Percentiles rank a stretch among this genome's conserved stretches.
These are phyloP conservation scores for Alternaria rosae DNA, from an alignment of 2,329 filamentous ascomycete genomes.

Conservation along the genomic window DNA sequence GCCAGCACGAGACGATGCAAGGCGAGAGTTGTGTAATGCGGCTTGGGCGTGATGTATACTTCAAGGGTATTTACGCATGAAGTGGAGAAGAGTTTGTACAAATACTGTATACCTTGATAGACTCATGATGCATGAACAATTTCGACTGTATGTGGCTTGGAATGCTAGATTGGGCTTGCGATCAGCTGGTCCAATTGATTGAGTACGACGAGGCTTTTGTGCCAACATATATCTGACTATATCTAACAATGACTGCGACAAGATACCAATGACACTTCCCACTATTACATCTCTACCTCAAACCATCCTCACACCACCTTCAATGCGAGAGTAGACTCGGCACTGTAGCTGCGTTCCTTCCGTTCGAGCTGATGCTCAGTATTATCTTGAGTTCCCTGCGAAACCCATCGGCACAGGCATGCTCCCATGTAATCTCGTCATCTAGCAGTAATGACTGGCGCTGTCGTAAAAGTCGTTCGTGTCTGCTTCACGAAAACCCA, in stretches of 20 bases:
- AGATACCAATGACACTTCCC: not conserved
- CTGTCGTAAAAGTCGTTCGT: not conserved
- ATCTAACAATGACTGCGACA: not conserved
- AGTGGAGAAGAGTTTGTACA: not conserved
- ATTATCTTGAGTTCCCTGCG: not conserved
- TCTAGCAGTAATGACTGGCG: not conserved
- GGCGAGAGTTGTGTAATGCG: not conserved
- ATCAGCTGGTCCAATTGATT: not conserved
- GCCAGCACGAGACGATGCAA: too few relatives aligned
- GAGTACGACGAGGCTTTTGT: not conserved
- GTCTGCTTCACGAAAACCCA: constrained; percentile 33
- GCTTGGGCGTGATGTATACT: not conserved
- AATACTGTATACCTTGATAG: not conserved
- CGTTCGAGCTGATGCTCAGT: not conserved
- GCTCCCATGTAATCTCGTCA: not conserved
- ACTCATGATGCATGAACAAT: not conserved
- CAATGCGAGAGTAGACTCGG: not conserved
- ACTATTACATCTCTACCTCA: not conserved
- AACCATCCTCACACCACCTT: not conserved
- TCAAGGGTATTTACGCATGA: not conserved
- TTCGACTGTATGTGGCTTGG: not conserved
- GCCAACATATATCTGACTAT: not conserved
- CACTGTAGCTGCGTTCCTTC: not conserved
- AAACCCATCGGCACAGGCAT: not conserved
- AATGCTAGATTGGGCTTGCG: not conserved